These are phyloP conservation scores for Entophlyctis helioformis DNA, from an alignment of 192 early-diverging fungal genomes.

Conservation along the genomic window DNA sequence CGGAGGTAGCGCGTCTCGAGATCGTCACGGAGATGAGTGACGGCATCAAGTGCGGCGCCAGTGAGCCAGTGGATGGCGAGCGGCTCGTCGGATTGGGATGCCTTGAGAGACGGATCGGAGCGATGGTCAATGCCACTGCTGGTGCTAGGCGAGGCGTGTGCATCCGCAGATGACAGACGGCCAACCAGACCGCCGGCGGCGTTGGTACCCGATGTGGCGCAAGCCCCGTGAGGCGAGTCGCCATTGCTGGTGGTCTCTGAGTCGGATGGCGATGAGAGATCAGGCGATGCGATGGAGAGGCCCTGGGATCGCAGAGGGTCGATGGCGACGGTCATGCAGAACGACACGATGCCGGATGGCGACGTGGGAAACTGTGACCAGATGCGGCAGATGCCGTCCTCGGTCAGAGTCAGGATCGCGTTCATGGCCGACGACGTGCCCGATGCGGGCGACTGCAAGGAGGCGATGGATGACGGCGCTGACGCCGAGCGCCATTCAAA, in stretches of 20 bases:
- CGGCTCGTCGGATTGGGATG: conserved; percentile 4
- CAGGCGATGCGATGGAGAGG: no score
- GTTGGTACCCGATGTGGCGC: no score
- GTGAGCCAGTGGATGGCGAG: conserved; percentile 23
- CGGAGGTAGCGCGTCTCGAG: not conserved
- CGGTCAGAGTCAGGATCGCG: conserved; percentile 53
- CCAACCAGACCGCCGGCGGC: no score
- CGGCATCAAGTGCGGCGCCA: conserved; percentile 14
- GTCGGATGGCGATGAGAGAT: no score
- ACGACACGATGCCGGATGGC: conserved; percentile 27
- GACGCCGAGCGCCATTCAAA: conserved; percentile 53
- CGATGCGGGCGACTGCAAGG: not conserved
- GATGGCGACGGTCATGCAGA: conserved; percentile 57
- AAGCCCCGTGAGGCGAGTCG: no score
- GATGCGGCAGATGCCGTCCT: conserved; percentile 57
- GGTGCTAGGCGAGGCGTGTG: no score
- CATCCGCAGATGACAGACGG: no score
- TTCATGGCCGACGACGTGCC: conserved; percentile 5
- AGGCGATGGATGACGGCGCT: not conserved
- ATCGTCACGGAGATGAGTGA: conserved; percentile 8
- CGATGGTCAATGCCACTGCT: no score
- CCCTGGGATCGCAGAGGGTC: no score
- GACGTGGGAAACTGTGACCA: conserved; percentile 54
- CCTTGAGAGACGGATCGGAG: conserved; percentile 37
- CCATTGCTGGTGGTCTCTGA: no score